These are phyloP conservation scores for Penicillium robsamsonii DNA, from an alignment of 495 filamentous ascomycete species.

Conservation along the genomic window DNA sequence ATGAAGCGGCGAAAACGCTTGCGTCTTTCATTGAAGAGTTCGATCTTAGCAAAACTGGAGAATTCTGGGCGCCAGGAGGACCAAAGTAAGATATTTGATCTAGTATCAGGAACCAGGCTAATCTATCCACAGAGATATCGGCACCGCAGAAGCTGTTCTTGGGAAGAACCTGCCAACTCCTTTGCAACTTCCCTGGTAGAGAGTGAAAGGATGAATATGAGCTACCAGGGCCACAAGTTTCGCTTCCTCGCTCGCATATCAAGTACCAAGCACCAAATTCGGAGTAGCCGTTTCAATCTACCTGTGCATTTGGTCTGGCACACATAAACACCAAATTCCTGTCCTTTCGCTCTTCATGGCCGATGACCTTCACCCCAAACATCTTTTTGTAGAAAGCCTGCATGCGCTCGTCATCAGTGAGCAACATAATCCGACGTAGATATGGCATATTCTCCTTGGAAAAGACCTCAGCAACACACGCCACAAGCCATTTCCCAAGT, in stretches of 20 bases:
- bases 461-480: slow-evolving; percentile 54
- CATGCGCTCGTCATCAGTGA: slow-evolving; percentile 37
- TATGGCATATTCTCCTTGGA: slow-evolving; percentile 47
- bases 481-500: slow-evolving; percentile 61
- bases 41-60: slow-evolving; percentile 62
- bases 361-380: slow-evolving; percentile 45
- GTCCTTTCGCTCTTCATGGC: slow-evolving; percentile 23
- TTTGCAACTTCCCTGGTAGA: slow-evolving; percentile 67
- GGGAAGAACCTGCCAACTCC: slow-evolving; percentile 62
- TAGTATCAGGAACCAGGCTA: neutral
- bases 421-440: slow-evolving; percentile 52
- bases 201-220: neutral
- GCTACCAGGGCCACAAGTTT: neutral
- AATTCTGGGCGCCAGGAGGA: slow-evolving; percentile 72
- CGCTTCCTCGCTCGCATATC: neutral
- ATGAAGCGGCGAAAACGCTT: slow-evolving; percentile 63
- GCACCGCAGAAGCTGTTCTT: slow-evolving; percentile 61
- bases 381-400: slow-evolving; percentile 47
- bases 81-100: slow-evolving; percentile 48
- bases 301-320: slow-evolving; percentile 19
- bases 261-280: neutral
- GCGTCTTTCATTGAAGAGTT: slow-evolving; percentile 58
- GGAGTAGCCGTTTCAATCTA: neutral
- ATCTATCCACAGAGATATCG: slow-evolving; percentile 56
- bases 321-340: slow-evolving; percentile 25